Evolutionary conservation across 805 yeast genomes (phyloP).

Genomic region (Metschnikowia matae): DNA sequence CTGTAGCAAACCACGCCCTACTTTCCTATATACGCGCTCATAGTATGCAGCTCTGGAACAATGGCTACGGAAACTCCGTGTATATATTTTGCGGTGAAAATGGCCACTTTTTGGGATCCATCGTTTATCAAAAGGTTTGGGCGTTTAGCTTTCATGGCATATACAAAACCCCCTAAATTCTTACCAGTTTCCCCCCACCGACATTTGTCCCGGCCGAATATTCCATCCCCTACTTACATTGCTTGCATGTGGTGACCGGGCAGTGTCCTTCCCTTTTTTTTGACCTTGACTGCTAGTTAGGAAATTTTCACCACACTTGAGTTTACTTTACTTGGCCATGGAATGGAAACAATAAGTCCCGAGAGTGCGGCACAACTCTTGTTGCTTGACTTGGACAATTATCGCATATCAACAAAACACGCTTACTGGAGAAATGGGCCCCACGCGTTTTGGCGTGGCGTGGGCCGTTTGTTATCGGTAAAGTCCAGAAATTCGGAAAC

Average conservation of each 20-base stretch:
- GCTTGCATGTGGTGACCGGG: neutral
- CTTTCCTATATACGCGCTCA: neutral
- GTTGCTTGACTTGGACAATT: neutral
- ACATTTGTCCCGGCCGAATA: too few species aligned
- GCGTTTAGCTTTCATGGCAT: neutral
- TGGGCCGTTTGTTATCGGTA: neutral
- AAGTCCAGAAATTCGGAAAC: neutral
- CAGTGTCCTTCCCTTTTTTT: neutral
- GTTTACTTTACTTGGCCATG: neutral
- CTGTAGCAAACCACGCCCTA: conserved; percentile 1
- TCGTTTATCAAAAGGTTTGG: neutral
- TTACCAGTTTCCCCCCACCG: neutral
- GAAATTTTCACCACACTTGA: neutral
- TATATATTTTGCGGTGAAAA: neutral
- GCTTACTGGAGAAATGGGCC: too few species aligned
- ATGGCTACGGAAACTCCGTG: neutral
- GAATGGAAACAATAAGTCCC: neutral
- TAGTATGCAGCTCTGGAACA: neutral
- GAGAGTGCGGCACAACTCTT: neutral
- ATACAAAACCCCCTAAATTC: neutral
- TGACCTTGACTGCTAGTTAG: neutral
- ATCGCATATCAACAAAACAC: neutral
- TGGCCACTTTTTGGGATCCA: neutral
- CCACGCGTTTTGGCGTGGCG: neutral
- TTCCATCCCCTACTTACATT: neutral